These are phyloP conservation scores for Clitopilus passeckerianus DNA, from an alignment of 768 basidiomycete genomes.

Conservation along the genomic window DNA sequence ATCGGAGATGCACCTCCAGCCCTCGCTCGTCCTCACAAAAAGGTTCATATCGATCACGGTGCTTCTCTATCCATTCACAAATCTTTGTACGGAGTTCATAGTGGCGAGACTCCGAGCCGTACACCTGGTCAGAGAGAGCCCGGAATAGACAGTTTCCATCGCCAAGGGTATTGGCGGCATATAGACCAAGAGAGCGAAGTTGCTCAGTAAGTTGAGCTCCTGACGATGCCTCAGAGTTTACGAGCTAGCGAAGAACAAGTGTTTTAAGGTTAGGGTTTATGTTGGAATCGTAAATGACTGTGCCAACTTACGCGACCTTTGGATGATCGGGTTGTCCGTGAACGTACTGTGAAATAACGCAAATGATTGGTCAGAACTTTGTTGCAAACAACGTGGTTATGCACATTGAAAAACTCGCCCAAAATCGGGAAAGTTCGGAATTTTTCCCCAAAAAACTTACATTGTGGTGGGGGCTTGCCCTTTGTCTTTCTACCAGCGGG, in stretches of 20 bases:
- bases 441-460: not conserved
- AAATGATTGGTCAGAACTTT: constrained; percentile 1
- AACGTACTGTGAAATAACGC: constrained; percentile 23
- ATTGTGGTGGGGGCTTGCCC: not conserved
- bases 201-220: constrained; percentile 55
- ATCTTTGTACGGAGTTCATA: constrained; percentile 65
- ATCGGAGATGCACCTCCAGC: constrained; percentile 62
- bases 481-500: not conserved
- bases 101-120: constrained; percentile 71
- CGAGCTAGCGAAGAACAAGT: constrained; percentile 19
- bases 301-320: constrained; percentile 32
- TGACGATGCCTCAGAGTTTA: constrained; percentile 40
- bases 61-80: constrained; percentile 74
- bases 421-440: not conserved
- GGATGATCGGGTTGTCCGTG: constrained; percentile 32
- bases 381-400: not conserved
- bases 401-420: not conserved
- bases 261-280: constrained; percentile 19
- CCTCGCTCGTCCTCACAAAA: constrained; percentile 87
- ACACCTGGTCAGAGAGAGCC: constrained; percentile 83
- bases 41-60: constrained; percentile 72
- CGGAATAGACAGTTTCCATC: constrained; percentile 95
- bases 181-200: constrained; percentile 74
- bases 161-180: constrained; percentile 82
- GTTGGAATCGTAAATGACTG: constrained; percentile 11